phyloP scores from a whole-genome alignment of 345 rosid genomes.

The Populus nigra region DNA sequence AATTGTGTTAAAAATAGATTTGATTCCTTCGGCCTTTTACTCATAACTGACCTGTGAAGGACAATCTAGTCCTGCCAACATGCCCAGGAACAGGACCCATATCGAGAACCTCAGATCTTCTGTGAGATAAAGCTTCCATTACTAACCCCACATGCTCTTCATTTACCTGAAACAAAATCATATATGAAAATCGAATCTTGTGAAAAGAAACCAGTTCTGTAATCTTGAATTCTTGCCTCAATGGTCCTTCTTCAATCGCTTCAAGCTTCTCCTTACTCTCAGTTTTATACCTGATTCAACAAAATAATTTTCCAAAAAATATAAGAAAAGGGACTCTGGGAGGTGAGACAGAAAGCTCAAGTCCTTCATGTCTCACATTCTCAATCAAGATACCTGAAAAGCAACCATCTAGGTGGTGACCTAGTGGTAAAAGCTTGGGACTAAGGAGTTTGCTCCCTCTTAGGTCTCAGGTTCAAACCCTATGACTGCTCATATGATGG shows the following conservation, averaged over 20 bases:
- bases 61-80: conserved; percentile 79
- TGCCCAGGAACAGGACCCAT: conserved; percentile 97
- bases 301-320: neutral
- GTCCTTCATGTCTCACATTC: conserved; percentile 99
- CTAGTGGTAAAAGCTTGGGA: no score
- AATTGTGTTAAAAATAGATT: conserved; percentile 11
- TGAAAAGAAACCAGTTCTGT: conserved; percentile 2
- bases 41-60: conserved; percentile 80
- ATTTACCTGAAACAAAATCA: conserved; percentile 48
- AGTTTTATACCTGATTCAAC: conserved; percentile 69
- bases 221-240: conserved; percentile 47
- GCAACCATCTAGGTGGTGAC: no score
- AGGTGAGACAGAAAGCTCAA: conserved; percentile 92
- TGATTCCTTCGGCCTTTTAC: conserved; percentile 75
- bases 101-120: conserved; percentile 80
- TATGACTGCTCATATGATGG: no score
- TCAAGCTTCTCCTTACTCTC: conserved; percentile 69
- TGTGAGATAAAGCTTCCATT: conserved; percentile 94
- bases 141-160: conserved; percentile 90
- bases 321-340: conserved; percentile 49
- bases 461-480: no score
- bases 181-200: conserved; percentile 12
- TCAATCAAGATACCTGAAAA: conserved; percentile 84
- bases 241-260: conserved; percentile 91
- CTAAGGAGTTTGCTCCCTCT: no score